phyloP scores from a whole-genome alignment of 1,284 basidiomycete genomes.

The Phellinidium pouzarii region DNA sequence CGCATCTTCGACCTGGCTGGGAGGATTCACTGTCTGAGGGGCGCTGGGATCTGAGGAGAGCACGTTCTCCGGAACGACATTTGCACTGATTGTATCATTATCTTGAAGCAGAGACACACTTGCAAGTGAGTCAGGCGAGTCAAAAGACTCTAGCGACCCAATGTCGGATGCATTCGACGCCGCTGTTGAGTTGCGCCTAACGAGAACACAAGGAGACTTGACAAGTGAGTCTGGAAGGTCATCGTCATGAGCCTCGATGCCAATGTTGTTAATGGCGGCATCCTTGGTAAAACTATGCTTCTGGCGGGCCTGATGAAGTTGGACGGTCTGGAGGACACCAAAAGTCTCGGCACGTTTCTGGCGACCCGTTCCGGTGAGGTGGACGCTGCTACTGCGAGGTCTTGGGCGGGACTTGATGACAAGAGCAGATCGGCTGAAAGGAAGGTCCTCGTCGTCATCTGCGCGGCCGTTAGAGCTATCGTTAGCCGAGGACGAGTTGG shows the following conservation, averaged over 20 bases:
- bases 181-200: slow-evolving; percentile 43
- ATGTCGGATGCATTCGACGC: slow-evolving; percentile 21
- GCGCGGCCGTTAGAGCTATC: slow-evolving; percentile 38
- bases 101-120: slow-evolving; percentile 1
- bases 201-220: slow-evolving; percentile 21
- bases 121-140: slow-evolving; percentile 20
- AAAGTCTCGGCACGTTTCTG: slow-evolving; percentile 37
- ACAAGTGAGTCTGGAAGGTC: slow-evolving; percentile 6
- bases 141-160: slow-evolving; percentile 15
- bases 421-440: slow-evolving; percentile 27
- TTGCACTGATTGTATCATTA: slow-evolving; percentile 14
- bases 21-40: slow-evolving; percentile 21
- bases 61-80: slow-evolving; percentile 14
- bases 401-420: slow-evolving; percentile 32
- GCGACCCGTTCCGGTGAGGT: slow-evolving; percentile 35
- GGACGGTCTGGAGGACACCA: slow-evolving; percentile 54
- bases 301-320: slow-evolving; percentile 46
- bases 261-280: slow-evolving; percentile 9
- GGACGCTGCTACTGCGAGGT: slow-evolving; percentile 53
- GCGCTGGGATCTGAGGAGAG: slow-evolving; percentile 21
- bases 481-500: slow-evolving; percentile 45
- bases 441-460: slow-evolving; percentile 54
- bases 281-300: slow-evolving; percentile 42
- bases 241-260: slow-evolving; percentile 7
- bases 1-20: slow-evolving; percentile 8